Evolutionary conservation across 345 rosid species (phyloP).

Genomic region (Aethionema arabicum): DNA sequence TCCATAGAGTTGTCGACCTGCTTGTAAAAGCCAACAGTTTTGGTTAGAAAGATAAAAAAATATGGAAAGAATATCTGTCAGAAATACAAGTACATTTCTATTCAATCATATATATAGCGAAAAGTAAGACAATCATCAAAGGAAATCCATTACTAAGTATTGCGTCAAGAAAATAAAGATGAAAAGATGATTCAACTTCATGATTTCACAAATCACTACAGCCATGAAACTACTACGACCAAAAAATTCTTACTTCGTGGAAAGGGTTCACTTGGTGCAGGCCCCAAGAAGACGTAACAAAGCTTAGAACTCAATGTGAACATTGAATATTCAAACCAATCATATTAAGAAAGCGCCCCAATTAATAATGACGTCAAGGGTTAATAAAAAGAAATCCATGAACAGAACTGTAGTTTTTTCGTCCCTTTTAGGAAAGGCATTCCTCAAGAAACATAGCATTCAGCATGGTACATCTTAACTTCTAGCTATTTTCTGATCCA

Average conservation of each 20-base stretch:
- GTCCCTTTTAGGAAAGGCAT: conserved; percentile 20
- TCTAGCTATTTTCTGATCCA: conserved; percentile 21
- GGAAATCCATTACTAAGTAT: conserved; percentile 6
- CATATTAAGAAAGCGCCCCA: conserved; percentile 3
- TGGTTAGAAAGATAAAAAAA: conserved; percentile 15
- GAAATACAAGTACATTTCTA: background rate
- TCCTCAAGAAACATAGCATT: conserved; percentile 7
- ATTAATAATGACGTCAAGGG: background rate
- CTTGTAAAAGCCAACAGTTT: conserved; percentile 29
- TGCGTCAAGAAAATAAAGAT: conserved; percentile 2
- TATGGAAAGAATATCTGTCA: conserved; percentile 6
- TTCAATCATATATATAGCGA: conserved; percentile 12
- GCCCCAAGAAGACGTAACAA: background rate
- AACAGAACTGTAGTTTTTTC: background rate
- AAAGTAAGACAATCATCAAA: conserved; percentile 13
- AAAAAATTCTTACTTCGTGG: background rate
- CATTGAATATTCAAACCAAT: conserved; percentile 1
- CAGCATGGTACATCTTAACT: background rate
- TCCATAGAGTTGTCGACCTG: conserved; percentile 70
- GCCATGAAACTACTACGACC: conserved; percentile 10
- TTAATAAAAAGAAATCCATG: background rate
- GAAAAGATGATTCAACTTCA: conserved; percentile 5
- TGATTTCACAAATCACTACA: background rate
- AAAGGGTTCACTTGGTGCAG: background rate
- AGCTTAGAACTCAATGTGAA: background rate